Evolutionary conservation across 371 early-diverging fungal species (phyloP), one percentile per base, ranked within the genome.

Genomic region (Fennellomyces sp.): DNA sequence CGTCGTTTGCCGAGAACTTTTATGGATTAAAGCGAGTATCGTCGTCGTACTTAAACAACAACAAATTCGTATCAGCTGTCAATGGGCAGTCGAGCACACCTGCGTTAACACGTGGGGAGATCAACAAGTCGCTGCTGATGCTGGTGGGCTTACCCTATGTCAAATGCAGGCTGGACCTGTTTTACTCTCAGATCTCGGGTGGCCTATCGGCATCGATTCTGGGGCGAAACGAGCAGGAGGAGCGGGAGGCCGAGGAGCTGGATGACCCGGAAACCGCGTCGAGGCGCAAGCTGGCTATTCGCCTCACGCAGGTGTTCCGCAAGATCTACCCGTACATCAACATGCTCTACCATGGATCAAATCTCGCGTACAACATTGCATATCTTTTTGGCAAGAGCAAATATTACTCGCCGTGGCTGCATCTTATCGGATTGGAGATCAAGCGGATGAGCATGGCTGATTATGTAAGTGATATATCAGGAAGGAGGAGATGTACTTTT

Each of bases 1-100:
- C 83, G 1, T 93, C 96, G 12, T 95, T 94, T 75, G 85, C 95
- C 15, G 97, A 97, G 75, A 91, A 91, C 73, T 95, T 95, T 73
- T 97, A 97, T 70, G 95, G 95, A 0, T 68, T 92, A 49, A 92
- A 93, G 67, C 70, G 97, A 55, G 84, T 85, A 15, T 75, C 85
- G 0, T 57, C 78, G 8, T 39, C 58, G 7, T 67, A 66, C 31
- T 39, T 64, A 6, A 66, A 66, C 29, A 64, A 61, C 27, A 50
- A 56, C 38, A 63, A 58, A 27, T 63, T 68, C 11, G 35, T 49
- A 15, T 21, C 61, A 8, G 33, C 64, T 23, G 48, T 56, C 21
- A 54, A 53, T 15, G 57, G 45, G 19, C 53, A 58, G 35, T 39
- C 57, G 30, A 49, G 68, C 0, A 58, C 72, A 21, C 74, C 68